phyloP scores from a whole-genome alignment of 2,329 filamentous ascomycete species.

The Graphiopsis chlorocephala region DNA sequence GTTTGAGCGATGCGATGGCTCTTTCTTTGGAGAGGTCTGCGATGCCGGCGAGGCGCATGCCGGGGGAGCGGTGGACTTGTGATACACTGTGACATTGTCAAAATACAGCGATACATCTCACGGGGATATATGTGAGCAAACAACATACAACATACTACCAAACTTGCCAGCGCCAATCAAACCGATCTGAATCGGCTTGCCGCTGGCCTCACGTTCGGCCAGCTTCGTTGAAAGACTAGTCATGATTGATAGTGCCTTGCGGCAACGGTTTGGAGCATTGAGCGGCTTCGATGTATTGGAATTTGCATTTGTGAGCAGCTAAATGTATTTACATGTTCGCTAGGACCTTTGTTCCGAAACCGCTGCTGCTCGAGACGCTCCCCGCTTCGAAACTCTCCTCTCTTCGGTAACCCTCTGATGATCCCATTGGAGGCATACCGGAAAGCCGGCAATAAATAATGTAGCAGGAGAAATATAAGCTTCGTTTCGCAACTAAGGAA shows the following conservation, averaged over 20 bases:
- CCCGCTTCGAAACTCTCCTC: conserved; percentile 1
- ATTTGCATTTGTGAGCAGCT: not conserved
- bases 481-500: not conserved
- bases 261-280: not conserved
- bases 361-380: not conserved
- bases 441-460: not conserved
- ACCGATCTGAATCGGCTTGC: conserved; percentile 43
- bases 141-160: conserved; percentile 39
- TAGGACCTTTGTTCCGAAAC: not conserved
- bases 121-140: not conserved
- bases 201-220: conserved; percentile 39
- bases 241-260: conserved; percentile 28
- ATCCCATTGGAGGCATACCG: not conserved
- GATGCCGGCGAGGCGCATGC: conserved; percentile 45
- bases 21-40: conserved; percentile 44
- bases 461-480: not conserved
- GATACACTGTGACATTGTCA: conserved; percentile 36
- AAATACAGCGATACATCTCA: not conserved
- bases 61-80: conserved; percentile 44
- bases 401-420: not conserved
- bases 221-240: conserved; percentile 43
- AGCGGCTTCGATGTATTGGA: not conserved
- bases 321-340: not conserved
- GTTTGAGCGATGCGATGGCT: conserved; percentile 41
- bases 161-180: conserved; percentile 50